Evolutionary conservation across 1,139 yeast genomes (phyloP).

Genomic region (Sugiyamaella novakii): DNA sequence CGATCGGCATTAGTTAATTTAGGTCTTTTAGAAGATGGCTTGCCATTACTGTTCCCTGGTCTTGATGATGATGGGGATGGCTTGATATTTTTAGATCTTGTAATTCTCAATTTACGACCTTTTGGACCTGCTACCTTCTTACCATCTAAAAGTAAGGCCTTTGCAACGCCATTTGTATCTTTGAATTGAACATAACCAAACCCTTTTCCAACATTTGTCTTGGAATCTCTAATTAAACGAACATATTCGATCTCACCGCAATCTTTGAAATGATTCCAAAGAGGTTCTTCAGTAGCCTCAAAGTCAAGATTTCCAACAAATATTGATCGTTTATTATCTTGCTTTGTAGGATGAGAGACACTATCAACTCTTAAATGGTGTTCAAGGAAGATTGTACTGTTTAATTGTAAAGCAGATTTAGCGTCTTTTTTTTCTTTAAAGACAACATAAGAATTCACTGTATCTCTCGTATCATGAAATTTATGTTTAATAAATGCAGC

Average conservation of each 20-base stretch:
- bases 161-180: conserved; percentile 77
- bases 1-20: conserved; percentile 50
- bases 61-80: conserved; percentile 42
- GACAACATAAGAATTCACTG: conserved; percentile 87
- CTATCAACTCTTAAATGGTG: conserved; percentile 90
- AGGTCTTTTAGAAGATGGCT: conserved; percentile 35
- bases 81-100: conserved; percentile 69
- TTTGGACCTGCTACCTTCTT: conserved; percentile 56
- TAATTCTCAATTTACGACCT: conserved; percentile 72
- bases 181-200: conserved; percentile 93
- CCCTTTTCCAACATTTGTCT: conserved; percentile 95
- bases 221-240: conserved; percentile 85
- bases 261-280: conserved; percentile 77
- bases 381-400: conserved; percentile 67
- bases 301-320: conserved; percentile 95
- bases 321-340: conserved; percentile 79
- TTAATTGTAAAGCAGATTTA: conserved; percentile 56
- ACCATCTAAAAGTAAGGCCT: conserved; percentile 77
- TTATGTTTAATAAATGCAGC: conserved; percentile 85
- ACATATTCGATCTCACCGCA: conserved; percentile 83
- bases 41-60: conserved; percentile 22
- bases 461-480: conserved; percentile 73
- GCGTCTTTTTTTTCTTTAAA: conserved; percentile 58
- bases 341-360: conserved; percentile 84
- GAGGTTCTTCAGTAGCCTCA: conserved; percentile 84